Conservation (phyloP, 1,284 basidiomycete genomes). For the Agaricales sp. region DNA sequence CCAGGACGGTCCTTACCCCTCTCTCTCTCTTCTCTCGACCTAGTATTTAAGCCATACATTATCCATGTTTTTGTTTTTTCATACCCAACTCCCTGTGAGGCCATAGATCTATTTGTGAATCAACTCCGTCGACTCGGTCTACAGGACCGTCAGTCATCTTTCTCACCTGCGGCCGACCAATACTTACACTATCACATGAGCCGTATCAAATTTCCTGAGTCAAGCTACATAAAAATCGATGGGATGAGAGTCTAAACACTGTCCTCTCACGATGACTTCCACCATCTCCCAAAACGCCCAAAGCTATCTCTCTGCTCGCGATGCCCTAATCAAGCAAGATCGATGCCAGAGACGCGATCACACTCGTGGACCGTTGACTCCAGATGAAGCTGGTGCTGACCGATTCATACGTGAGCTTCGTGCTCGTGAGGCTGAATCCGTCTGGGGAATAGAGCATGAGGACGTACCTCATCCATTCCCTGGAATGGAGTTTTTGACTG, state of each 20-base stretch:
- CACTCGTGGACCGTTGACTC: conserved; percentile 17
- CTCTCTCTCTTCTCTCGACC: no score
- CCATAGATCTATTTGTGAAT: no score
- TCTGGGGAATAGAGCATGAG: conserved; percentile 49
- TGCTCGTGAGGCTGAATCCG: conserved; percentile 35
- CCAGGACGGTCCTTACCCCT: conserved; percentile 1
- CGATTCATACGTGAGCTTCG: conserved; percentile 42
- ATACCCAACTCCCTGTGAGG: background rate
- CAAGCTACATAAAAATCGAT: background rate
- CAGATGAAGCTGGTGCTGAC: conserved; percentile 42
- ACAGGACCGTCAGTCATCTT: no score
- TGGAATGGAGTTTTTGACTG: conserved; percentile 69
- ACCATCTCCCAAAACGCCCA: background rate
- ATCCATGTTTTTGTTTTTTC: background rate
- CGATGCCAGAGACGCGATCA: conserved; percentile 32
- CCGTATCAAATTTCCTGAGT: no score
- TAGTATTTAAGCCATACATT: conserved; percentile 1
- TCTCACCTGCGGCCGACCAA: no score
- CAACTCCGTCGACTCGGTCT: no score
- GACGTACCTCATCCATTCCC: conserved; percentile 52
- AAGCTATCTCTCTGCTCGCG: background rate
- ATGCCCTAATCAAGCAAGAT: conserved; percentile 30
- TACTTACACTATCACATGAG: no score
- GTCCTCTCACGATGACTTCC: background rate
- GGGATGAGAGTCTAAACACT: background rate